Conservation (phyloP, 768 basidiomycete species). For the Rhizopogon rudus region DNA sequence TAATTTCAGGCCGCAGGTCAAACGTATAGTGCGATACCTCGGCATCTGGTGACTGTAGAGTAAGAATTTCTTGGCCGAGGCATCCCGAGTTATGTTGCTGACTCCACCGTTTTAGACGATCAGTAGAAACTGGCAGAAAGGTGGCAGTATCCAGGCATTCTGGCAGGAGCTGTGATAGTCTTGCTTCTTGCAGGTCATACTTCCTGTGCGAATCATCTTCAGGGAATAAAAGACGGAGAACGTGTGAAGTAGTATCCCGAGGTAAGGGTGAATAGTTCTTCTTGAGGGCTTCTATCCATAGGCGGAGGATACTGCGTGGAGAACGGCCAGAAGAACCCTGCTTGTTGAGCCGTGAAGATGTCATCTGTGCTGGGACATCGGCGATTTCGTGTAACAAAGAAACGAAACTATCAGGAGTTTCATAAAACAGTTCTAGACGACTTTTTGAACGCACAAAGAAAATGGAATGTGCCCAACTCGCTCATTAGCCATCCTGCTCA, state of each 20-base stretch:
- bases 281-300: conserved; percentile 42
- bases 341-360: conserved; percentile 11
- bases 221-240: conserved; percentile 81
- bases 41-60: conserved; percentile 25
- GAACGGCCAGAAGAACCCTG: conserved; percentile 19
- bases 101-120: conserved; percentile 34
- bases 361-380: conserved; percentile 17
- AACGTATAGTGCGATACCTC: conserved; percentile 19
- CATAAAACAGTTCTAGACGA: conserved; percentile 1
- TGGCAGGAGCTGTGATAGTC: conserved; percentile 47
- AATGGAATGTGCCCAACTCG: conserved; percentile 29
- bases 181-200: conserved; percentile 69
- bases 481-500: not conserved
- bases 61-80: conserved; percentile 61
- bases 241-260: conserved; percentile 45
- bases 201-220: conserved; percentile 68
- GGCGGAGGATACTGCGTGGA: conserved; percentile 34
- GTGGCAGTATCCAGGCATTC: conserved; percentile 40
- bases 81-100: conserved; percentile 50
- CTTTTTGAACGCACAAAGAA: conserved; percentile 33
- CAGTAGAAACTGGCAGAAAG: conserved; percentile 19
- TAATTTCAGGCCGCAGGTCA: not conserved
- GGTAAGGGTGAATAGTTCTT: conserved; percentile 44
- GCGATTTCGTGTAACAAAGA: conserved; percentile 46
- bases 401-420: conserved; percentile 34